These are phyloP conservation scores for Groenewaldozyma sp. DNA, from an alignment of 1,139 yeast species.

Conservation along the genomic window DNA sequence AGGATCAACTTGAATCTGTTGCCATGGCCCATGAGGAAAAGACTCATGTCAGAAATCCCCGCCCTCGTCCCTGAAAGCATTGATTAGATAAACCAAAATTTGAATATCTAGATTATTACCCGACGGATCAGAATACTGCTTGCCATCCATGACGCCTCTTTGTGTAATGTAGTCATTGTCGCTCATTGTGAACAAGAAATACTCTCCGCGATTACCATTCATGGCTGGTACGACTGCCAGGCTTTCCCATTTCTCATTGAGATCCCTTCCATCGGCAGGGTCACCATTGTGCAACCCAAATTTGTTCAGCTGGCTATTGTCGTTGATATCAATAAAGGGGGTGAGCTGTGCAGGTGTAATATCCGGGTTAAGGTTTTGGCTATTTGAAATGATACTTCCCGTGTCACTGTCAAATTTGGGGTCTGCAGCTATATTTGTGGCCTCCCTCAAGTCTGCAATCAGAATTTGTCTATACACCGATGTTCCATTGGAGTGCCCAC, in stretches of 20 bases:
- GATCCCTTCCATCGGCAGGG: constrained; percentile 9
- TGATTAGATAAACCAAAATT: constrained; percentile 14
- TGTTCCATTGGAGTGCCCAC: constrained; percentile 8
- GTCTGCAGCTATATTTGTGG: constrained; percentile 13
- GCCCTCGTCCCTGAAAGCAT: constrained; percentile 1
- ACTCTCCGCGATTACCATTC: constrained; percentile 11
- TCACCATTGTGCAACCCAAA: constrained; percentile 15
- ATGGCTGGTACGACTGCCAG: constrained; percentile 13
- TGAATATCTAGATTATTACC: constrained; percentile 14
- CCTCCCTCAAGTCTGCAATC: constrained; percentile 10
- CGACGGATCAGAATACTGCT: constrained; percentile 10
- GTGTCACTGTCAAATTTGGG: constrained; percentile 9
- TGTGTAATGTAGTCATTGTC: constrained; percentile 17
- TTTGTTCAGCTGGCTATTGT: constrained; percentile 10
- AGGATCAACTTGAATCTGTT: no score
- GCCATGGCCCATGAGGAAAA: no score
- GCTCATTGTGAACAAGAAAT: constrained; percentile 13
- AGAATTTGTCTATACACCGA: constrained; percentile 13
- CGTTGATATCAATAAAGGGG: constrained; percentile 12
- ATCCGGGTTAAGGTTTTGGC: constrained; percentile 6
- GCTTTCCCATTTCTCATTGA: constrained; percentile 16
- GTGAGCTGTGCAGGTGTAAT: constrained; percentile 9
- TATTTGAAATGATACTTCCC: constrained; percentile 14
- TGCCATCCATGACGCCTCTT: constrained; percentile 11
- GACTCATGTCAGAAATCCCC: no score